Base-by-base conservation (phyloP, 805 yeast species). In the Cyberlindnera veronae region DNA sequence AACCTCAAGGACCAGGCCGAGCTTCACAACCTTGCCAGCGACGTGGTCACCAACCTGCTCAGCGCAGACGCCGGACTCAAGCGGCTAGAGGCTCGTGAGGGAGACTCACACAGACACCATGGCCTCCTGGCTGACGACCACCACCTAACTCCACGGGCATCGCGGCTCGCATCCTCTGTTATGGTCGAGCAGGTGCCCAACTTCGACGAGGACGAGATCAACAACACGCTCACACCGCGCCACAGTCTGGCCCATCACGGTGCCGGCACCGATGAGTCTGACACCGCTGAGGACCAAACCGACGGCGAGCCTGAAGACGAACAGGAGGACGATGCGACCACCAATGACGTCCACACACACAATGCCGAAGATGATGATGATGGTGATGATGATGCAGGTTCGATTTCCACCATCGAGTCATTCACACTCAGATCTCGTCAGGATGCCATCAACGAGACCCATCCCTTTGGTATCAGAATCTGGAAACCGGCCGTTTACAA, bases 401-500 rank as follows among this genome's bases (percentile, higher is more conserved):
- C 71, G 19, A 64, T 75, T 6, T 59, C 74, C 1, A 79, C 95
- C 0, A 58, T 77, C 20, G 97, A 91, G 61, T 84, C 95, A 5
- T 82, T 85, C 58, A 93, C 96, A 5, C 71, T 91, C 39, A 72
- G 93, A 45, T 96, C 90, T 51, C 79, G 97, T 49, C 99, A 93
- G 62, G 90, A 86, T 52, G 99, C 99, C 13, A 93, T 93, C 58
- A 93, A 93, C 58, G 81, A 85, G 38, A 89, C 97, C 5, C 99
- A 93, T 68, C 99, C 99, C 1, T 93, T 93, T 56, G 99, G 99
- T 72, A 91, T 93, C 33, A 83, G 96, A 61, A 87, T 93, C 54
- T 93, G 99, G 99, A 93, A 93, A 58, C 99, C 99, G 1, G 96
- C 98, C 3, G 68, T 93, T 41, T 93, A 93, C 65, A 93, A 93